A percentile compares a stretch with the other conserved stretches of the same genome.
Evolutionary conservation across 805 yeast genomes (phyloP).

Genomic region (Lipomyces chichibuensis): DNA sequence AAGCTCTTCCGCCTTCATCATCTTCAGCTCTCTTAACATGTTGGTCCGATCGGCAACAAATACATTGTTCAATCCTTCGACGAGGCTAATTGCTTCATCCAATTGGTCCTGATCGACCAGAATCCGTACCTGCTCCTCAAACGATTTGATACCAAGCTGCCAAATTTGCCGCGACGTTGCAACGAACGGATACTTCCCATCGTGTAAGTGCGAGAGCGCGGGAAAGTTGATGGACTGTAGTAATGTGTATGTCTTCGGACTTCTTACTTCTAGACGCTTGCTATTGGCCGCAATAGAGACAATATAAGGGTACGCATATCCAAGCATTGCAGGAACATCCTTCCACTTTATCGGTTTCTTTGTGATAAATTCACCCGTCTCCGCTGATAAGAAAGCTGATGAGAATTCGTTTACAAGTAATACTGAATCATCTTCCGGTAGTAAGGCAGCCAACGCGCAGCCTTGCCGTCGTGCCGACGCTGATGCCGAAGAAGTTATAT

Average conservation of each 20-base stretch:
- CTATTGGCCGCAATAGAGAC: slow-evolving; percentile 41
- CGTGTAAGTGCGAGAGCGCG: slow-evolving; percentile 33
- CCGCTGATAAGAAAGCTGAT: slow-evolving; percentile 24
- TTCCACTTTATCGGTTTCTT: slow-evolving; percentile 21
- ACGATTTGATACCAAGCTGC: slow-evolving; percentile 41
- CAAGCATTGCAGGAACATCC: slow-evolving; percentile 41
- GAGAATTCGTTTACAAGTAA: slow-evolving; percentile 30
- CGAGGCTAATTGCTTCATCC: slow-evolving; percentile 52
- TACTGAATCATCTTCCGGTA: slow-evolving; percentile 26
- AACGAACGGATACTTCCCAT: slow-evolving; percentile 42
- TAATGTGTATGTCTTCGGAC: slow-evolving; percentile 45
- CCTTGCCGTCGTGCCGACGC: slow-evolving; percentile 31
- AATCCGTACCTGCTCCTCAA: slow-evolving; percentile 44
- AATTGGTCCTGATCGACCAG: slow-evolving; percentile 43
- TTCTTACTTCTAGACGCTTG: slow-evolving; percentile 46
- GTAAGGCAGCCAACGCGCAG: slow-evolving; percentile 23
- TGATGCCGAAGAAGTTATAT: slow-evolving; percentile 19
- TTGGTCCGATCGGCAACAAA: slow-evolving; percentile 43
- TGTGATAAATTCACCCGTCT: slow-evolving; percentile 16
- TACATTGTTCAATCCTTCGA: slow-evolving; percentile 43
- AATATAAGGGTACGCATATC: slow-evolving; percentile 50
- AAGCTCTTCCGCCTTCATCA: slow-evolving; percentile 47
- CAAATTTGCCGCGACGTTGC: slow-evolving; percentile 42
- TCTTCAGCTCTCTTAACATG: slow-evolving; percentile 51
- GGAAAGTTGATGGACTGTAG: slow-evolving; percentile 45